phyloP scores from a whole-genome alignment of 2,329 filamentous ascomycete species.

The Apiospora marii region DNA sequence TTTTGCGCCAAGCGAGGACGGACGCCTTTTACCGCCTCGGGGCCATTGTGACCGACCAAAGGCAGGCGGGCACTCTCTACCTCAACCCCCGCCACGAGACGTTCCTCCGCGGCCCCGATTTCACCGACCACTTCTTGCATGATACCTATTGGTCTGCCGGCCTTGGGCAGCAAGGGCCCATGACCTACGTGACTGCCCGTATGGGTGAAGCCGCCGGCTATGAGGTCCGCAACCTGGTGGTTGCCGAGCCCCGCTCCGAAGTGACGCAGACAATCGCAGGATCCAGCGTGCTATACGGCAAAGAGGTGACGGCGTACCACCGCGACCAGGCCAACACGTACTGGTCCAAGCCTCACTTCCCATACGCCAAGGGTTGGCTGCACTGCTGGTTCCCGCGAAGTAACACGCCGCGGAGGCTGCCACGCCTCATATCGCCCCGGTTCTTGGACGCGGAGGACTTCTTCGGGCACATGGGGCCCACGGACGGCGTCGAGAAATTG shows the following conservation, averaged over 20 bases:
- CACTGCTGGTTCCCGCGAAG: not conserved
- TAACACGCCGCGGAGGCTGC: not conserved
- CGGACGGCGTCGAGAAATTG: not conserved
- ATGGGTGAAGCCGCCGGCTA: not conserved
- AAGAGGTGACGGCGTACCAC: too few species aligned
- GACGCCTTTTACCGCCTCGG: not conserved
- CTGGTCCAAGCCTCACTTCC: not conserved
- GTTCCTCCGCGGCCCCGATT: not conserved
- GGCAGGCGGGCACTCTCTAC: not conserved
- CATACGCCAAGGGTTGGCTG: not conserved
- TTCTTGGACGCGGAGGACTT: not conserved
- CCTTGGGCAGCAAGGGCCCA: not conserved
- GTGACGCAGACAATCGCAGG: too few species aligned
- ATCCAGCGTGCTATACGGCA: too few species aligned
- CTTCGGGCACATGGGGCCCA: not conserved
- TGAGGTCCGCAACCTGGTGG: not conserved
- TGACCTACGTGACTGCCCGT: not conserved
- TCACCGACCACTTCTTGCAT: not conserved
- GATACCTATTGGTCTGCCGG: fast-evolving
- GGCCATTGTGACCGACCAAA: fast-evolving
- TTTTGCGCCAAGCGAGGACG: too few species aligned
- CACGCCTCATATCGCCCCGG: too few species aligned
- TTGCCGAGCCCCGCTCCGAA: too few species aligned
- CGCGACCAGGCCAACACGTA: too few species aligned
- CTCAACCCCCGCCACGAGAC: not conserved